These are phyloP conservation scores for Xylaria longipes DNA, from an alignment of 495 filamentous ascomycete species.

Conservation along the genomic window DNA sequence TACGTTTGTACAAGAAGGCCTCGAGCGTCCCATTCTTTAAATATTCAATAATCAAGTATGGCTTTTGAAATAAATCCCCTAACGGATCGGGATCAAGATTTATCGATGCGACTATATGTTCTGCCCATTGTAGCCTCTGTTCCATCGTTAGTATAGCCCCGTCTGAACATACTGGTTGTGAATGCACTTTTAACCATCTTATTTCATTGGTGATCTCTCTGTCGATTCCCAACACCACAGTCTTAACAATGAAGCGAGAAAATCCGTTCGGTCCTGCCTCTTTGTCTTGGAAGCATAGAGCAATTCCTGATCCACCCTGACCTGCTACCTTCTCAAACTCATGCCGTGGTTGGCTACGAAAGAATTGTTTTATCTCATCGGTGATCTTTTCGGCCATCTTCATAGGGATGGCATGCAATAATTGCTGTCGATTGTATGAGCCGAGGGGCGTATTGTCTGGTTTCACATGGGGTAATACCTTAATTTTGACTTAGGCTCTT, in stretches of 20 bases:
- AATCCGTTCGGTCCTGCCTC: background rate
- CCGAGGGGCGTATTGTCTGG: background rate
- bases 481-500: background rate
- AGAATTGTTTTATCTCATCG: background rate
- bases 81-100: background rate
- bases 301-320: background rate
- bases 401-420: background rate
- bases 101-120: background rate
- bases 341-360: background rate
- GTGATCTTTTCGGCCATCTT: background rate
- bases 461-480: background rate
- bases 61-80: background rate
- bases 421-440: background rate
- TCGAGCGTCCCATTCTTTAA: background rate
- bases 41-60: background rate
- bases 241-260: background rate
- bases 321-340: conserved; percentile 1
- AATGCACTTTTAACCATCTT: background rate
- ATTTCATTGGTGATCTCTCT: background rate
- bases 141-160: background rate
- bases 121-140: background rate
- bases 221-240: background rate
- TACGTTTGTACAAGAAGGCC: background rate
- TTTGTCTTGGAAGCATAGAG: background rate
- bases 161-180: background rate